Percentiles rank a stretch among this genome's conserved stretches.
Evolutionary conservation across 768 basidiomycete species (phyloP).

Genomic region (Tulasnella sp.): DNA sequence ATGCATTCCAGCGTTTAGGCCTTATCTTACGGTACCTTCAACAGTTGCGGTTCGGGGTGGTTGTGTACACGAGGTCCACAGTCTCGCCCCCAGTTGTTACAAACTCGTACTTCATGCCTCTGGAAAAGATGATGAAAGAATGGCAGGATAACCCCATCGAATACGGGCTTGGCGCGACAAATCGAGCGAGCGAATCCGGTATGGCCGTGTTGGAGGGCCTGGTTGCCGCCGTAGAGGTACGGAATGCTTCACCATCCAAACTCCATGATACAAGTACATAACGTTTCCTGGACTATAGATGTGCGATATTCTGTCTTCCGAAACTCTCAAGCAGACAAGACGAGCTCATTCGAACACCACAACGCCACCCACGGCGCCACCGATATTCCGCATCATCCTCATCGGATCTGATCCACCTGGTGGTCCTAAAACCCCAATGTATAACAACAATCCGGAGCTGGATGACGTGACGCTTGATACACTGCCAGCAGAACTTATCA

Average conservation of each 20-base stretch:
- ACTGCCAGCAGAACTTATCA: constrained; percentile 5
- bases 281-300: neutral
- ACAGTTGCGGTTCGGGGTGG: neutral
- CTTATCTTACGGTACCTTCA: neutral
- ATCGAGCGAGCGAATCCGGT: neutral
- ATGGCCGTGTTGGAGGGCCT: constrained; percentile 13
- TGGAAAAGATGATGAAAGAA: neutral
- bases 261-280: too few species aligned
- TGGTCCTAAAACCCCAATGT: neutral
- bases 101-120: neutral
- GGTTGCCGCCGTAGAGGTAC: constrained; percentile 10
- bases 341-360: neutral
- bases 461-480: constrained; percentile 8
- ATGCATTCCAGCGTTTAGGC: neutral
- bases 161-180: constrained; percentile 1
- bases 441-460: neutral
- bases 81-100: neutral
- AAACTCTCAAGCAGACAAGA: neutral
- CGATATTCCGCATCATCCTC: constrained; percentile 5
- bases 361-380: neutral
- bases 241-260: too few species aligned
- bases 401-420: constrained; percentile 7
- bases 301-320: neutral
- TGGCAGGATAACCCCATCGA: neutral
- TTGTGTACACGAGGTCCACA: constrained; percentile 3